These are phyloP conservation scores for Aspergillus sp. DNA, from an alignment of 2,329 filamentous ascomycete species.

Conservation along the genomic window DNA sequence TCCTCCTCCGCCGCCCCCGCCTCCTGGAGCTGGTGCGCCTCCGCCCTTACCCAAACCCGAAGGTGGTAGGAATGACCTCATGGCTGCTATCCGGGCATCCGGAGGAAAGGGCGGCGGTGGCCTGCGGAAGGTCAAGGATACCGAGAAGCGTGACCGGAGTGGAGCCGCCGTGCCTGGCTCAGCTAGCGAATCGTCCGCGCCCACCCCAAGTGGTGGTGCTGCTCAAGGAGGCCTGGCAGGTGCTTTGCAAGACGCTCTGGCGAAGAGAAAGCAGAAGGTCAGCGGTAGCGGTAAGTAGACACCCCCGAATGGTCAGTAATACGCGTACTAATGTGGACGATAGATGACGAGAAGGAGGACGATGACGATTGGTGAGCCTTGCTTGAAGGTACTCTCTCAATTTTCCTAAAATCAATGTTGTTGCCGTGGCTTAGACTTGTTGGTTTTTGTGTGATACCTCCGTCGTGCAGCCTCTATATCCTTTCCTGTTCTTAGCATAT, in stretches of 20 bases:
- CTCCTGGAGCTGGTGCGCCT: slow-evolving; percentile 39
- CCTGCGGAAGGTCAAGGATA: slow-evolving; percentile 49
- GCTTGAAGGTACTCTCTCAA: not conserved
- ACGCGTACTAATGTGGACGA: slow-evolving; percentile 27
- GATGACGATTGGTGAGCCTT: slow-evolving; percentile 48
- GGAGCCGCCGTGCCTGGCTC: slow-evolving; percentile 46
- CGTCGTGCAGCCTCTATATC: slow-evolving; percentile 9
- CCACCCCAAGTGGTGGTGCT: slow-evolving; percentile 54
- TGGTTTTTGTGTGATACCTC: slow-evolving; percentile 18
- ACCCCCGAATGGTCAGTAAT: not conserved
- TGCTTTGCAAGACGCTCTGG: slow-evolving; percentile 75
- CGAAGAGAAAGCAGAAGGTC: slow-evolving; percentile 89
- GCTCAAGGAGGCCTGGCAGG: slow-evolving; percentile 70
- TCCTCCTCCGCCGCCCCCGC: slow-evolving; percentile 52
- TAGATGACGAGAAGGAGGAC: slow-evolving; percentile 51
- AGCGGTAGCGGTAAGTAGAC: slow-evolving; percentile 82
- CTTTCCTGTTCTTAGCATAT: slow-evolving; percentile 7
- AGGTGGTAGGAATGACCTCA: slow-evolving; percentile 46
- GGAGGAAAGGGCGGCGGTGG: slow-evolving; percentile 55
- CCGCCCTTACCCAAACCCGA: slow-evolving; percentile 45
- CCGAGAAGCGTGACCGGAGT: slow-evolving; percentile 51
- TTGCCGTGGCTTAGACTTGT: slow-evolving; percentile 15
- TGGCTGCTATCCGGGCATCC: slow-evolving; percentile 55
- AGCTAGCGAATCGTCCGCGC: slow-evolving; percentile 63
- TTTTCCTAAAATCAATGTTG: not conserved